Evolutionary conservation across 2,329 filamentous ascomycete genomes (phyloP).

Genomic region (Ophiostoma populinum): DNA sequence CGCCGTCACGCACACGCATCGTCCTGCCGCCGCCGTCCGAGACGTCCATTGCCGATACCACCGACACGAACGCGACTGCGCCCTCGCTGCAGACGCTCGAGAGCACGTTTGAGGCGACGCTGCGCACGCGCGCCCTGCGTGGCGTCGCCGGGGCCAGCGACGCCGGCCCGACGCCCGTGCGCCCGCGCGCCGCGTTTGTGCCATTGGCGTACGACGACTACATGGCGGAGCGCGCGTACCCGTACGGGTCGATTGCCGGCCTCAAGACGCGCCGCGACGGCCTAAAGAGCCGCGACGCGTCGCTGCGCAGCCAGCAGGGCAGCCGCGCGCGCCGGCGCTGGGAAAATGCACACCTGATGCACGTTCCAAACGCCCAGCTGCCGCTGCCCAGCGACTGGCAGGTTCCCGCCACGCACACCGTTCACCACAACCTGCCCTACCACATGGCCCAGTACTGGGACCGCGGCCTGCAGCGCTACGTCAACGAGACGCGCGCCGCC

Average conservation of each 20-base stretch:
- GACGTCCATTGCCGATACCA: background rate
- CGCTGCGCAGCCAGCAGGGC: slow-evolving; percentile 82
- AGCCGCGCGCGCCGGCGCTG: slow-evolving; percentile 72
- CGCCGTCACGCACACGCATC: slow-evolving; percentile 5
- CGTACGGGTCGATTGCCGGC: no score
- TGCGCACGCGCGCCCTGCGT: background rate
- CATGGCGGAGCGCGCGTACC: slow-evolving; percentile 12
- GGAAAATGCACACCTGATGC: slow-evolving; percentile 85
- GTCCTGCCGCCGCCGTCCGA: background rate
- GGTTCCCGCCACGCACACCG: slow-evolving; percentile 62
- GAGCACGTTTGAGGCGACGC: slow-evolving; percentile 1
- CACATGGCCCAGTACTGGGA: slow-evolving; percentile 82
- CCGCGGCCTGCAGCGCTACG: slow-evolving; percentile 29
- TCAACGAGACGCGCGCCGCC: slow-evolving; percentile 27
- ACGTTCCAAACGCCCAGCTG: slow-evolving; percentile 72
- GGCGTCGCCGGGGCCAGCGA: background rate
- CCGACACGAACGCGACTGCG: background rate
- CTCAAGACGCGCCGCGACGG: slow-evolving; percentile 31
- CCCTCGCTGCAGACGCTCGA: background rate
- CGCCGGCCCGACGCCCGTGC: slow-evolving; percentile 12
- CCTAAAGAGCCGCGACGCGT: slow-evolving; percentile 46
- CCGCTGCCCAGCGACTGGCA: slow-evolving; percentile 72
- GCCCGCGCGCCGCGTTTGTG: slow-evolving; percentile 11
- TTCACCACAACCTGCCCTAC: slow-evolving; percentile 60
- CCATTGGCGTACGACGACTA: slow-evolving; percentile 16